Percentiles rank a stretch among this genome's conserved stretches.
Conservation (phyloP, 2,329 filamentous ascomycete species). For the Trichoderma sp. region DNA sequence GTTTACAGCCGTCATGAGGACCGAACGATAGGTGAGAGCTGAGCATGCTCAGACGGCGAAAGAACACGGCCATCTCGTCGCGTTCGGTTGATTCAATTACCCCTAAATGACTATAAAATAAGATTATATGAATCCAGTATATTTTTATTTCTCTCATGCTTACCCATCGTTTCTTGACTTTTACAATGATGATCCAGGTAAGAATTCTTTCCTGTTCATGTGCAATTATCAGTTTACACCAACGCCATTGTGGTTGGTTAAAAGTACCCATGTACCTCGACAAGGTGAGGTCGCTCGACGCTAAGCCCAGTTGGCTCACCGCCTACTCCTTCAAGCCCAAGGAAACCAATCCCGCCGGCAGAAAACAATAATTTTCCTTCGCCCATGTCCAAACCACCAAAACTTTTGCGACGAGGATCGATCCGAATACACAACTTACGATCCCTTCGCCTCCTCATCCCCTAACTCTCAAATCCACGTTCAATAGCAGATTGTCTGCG, state of each 20-base stretch:
- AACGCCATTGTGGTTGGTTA: too few relatives aligned
- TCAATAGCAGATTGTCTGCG: not conserved
- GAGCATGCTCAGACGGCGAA: not conserved
- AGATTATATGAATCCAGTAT: too few relatives aligned
- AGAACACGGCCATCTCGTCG: too few relatives aligned
- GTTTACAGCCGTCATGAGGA: not conserved
- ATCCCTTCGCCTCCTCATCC: not conserved
- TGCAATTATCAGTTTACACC: too few relatives aligned
- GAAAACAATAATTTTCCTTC: slow-evolving; percentile 28
- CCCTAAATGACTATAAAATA: too few relatives aligned
- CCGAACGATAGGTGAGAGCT: not conserved
- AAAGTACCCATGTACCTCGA: too few relatives aligned
- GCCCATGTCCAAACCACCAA: slow-evolving; percentile 18
- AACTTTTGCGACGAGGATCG: slow-evolving; percentile 16
- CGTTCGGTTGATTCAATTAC: too few relatives aligned
- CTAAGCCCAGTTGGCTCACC: slow-evolving; percentile 13
- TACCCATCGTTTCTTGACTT: too few relatives aligned
- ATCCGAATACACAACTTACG: not conserved
- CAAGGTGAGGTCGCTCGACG: not conserved
- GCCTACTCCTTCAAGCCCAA: slow-evolving; percentile 20
- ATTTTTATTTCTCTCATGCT: too few relatives aligned
- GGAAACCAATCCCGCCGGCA: slow-evolving; percentile 22
- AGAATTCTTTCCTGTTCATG: too few relatives aligned
- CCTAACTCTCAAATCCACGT: too few relatives aligned
- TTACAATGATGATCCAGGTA: too few relatives aligned